Conservation (phyloP, 1,284 basidiomycete species). For the Papiliotrema terrestris region DNA sequence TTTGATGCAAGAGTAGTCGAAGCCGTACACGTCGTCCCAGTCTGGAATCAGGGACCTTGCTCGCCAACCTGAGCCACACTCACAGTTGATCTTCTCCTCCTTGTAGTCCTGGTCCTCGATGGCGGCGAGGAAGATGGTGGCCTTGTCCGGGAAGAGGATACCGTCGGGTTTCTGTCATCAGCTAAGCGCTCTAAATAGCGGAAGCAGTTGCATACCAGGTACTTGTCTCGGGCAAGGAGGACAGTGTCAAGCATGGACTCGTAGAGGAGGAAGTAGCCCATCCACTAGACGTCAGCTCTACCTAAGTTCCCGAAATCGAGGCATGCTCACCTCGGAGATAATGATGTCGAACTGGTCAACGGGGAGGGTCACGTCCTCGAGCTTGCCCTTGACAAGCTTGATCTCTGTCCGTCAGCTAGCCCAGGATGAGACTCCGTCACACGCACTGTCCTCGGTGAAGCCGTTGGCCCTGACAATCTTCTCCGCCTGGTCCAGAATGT, state of each 20-base stretch:
- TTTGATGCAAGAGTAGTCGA: constrained; percentile 99
- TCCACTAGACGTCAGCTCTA: constrained; percentile 38
- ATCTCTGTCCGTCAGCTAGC: constrained; percentile 60
- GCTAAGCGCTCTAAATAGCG: not conserved
- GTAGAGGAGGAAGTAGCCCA: constrained; percentile 65
- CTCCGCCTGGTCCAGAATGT: constrained; percentile 98
- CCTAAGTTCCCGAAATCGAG: not conserved
- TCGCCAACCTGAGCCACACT: constrained; percentile 40
- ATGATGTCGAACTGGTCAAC: constrained; percentile 94
- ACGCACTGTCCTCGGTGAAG: constrained; percentile 80
- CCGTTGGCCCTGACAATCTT: constrained; percentile 97
- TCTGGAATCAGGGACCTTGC: constrained; percentile 55
- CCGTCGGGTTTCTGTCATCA: constrained; percentile 64
- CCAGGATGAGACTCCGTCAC: not conserved
- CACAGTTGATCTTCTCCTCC: constrained; percentile 99
- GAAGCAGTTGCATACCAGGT: constrained; percentile 57
- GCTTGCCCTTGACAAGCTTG: constrained; percentile 95
- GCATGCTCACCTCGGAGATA: constrained; percentile 72
- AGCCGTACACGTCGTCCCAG: constrained; percentile 99
- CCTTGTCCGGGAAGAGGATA: constrained; percentile 93
- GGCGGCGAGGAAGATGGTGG: constrained; percentile 88
- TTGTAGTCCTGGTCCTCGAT: constrained; percentile 99
- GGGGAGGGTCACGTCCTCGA: constrained; percentile 85
- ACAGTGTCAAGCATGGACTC: constrained; percentile 99
- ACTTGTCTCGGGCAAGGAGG: constrained; percentile 92